Conservation (phyloP, 2,329 filamentous ascomycete genomes). For the Erysiphe pisi region DNA sequence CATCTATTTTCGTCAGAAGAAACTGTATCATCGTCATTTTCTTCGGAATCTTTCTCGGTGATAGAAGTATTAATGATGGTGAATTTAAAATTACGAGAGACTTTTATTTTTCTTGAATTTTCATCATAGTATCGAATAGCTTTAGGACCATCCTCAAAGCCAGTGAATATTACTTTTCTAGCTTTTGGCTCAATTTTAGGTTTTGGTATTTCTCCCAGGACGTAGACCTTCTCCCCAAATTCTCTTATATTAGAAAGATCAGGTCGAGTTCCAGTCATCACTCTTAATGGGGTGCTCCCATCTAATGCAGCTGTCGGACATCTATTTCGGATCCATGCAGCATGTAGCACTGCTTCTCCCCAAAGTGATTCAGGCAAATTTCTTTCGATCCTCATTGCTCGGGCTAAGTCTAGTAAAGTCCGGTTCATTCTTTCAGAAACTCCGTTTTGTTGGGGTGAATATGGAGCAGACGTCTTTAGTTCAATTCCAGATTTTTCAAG, state of each 20-base stretch:
- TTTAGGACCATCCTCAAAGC: neutral
- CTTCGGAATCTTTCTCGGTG: too few species aligned
- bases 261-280: neutral
- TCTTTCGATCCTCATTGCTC: neutral
- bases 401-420: neutral
- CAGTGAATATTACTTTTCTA: neutral
- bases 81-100: neutral
- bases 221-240: neutral
- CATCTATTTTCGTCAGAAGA: too few species aligned
- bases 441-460: neutral
- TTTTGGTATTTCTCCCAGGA: neutral
- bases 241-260: neutral
- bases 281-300: neutral
- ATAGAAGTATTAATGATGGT: too few species aligned
- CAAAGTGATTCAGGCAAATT: neutral
- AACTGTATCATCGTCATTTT: too few species aligned
- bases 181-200: neutral
- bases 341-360: neutral
- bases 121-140: neutral
- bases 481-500: neutral
- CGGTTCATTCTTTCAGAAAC: neutral
- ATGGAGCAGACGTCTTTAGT: neutral
- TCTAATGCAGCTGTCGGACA: neutral
- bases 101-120: neutral
- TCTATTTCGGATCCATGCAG: neutral